Conservation (phyloP, 345 rosid genomes). For the Gossypium thurberi region DNA sequence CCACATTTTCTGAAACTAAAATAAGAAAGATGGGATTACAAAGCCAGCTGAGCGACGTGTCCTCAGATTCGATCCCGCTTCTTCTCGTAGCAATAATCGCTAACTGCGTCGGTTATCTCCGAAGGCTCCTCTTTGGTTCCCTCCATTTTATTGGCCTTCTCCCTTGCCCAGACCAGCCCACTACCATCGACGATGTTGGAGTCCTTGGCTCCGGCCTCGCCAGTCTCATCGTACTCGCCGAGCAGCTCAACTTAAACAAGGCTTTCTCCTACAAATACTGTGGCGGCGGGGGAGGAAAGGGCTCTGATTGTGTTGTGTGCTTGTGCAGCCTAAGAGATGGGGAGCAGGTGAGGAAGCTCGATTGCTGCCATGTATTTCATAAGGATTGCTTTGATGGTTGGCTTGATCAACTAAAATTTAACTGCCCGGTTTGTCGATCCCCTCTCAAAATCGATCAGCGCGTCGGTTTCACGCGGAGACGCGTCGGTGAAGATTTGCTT, state of each 20-base stretch:
- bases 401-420: constrained; percentile 63
- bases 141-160: constrained; percentile 23
- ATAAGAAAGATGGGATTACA: constrained; percentile 55
- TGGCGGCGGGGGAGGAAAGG: constrained; percentile 10
- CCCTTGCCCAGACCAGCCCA: constrained; percentile 14
- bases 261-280: constrained; percentile 38
- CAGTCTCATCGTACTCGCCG: constrained; percentile 46
- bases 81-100: constrained; percentile 55
- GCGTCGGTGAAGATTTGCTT: constrained; percentile 48
- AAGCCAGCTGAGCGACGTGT: constrained; percentile 60
- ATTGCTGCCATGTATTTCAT: constrained; percentile 82
- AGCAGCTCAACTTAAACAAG: constrained; percentile 57
- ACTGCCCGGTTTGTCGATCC: constrained; percentile 68
- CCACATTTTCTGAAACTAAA: background rate
- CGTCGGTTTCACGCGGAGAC: constrained; percentile 37
- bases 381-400: constrained; percentile 76
- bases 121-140: constrained; percentile 33
- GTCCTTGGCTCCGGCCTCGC: constrained; percentile 48
- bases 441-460: constrained; percentile 38
- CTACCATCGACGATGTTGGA: constrained; percentile 11
- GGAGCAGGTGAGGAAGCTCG: constrained; percentile 66
- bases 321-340: constrained; percentile 56
- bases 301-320: constrained; percentile 60
- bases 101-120: constrained; percentile 41
- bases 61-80: constrained; percentile 75